These are phyloP conservation scores for Capsicum baccatum DNA, from an alignment of 257 asterid species.

Conservation along the genomic window DNA sequence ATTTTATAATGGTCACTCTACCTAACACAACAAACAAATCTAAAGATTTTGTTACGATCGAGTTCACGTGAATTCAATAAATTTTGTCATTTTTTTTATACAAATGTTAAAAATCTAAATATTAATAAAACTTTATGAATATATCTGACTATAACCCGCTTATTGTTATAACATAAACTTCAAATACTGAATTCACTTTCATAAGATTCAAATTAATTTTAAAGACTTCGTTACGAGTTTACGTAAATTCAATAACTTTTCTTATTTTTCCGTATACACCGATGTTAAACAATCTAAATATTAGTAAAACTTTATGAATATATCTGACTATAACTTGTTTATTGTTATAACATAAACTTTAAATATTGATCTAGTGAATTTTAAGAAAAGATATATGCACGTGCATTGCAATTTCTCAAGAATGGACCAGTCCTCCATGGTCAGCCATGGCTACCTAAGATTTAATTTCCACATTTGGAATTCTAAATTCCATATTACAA, in stretches of 20 bases:
- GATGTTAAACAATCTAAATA: no score
- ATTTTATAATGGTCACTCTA: not conserved
- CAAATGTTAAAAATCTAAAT: no score
- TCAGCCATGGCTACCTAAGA: not conserved
- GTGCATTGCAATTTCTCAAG: constrained; percentile 7
- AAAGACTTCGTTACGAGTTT: not conserved
- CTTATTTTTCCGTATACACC: no score
- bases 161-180: not conserved
- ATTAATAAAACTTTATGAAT: no score
- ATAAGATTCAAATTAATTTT: not conserved
- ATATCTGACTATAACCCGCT: no score
- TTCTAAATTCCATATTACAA: not conserved
- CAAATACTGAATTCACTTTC: no score
- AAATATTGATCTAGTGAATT: not conserved
- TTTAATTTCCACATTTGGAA: not conserved
- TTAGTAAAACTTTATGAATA: no score
- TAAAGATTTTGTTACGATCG: not conserved
- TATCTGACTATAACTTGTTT: no score
- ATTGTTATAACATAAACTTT: no score
- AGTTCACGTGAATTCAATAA: not conserved
- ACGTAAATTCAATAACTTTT: not conserved
- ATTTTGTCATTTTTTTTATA: no score
- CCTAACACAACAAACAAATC: not conserved
- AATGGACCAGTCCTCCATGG: constrained; percentile 12
- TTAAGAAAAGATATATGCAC: not conserved